Base-by-base conservation (phyloP, 352 stramenopile species). In the Pythium apleroticum region DNA sequence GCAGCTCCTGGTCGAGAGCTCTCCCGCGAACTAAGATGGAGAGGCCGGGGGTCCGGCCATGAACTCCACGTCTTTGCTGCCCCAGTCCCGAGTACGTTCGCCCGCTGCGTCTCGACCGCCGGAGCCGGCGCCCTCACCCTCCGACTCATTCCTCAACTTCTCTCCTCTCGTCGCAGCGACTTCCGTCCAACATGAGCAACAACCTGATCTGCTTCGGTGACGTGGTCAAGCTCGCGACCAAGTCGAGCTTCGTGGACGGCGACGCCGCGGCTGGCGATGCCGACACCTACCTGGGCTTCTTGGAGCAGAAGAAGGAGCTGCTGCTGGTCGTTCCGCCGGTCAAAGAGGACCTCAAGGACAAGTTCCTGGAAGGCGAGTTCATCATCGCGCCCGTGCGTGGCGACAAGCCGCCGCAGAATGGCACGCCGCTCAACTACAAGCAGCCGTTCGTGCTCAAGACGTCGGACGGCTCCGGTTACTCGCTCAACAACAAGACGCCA, bases 401-500 rank as follows among this genome's bases (percentile, higher is more conserved):
- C 17, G 81, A 90, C 22, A 90, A 91, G 65, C 67, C 71, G 27
- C 72, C 74, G 19, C 33, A 58, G 1, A 61, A 65, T 5, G 80
- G 80, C 55, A 88, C 80, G 20, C 71, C 74, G 24, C 64, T 91
- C 39, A 86, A 72, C 22, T 93, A 85, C 54, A 74, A 84, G 60
- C 83, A 89, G 50, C 71, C 79, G 19, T 91, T 93, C 53, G 77
- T 90, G 52, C 80, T 93, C 35, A 59, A 71, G 19, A 90, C 83
- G 22, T 89, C 74, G 28, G 72, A 88, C 54, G 78, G 73, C 41
- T 78, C 79, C 41, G 74, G 69, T 4, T 93, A 90, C 73, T 83
- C 85, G 53, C 72, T 93, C 25, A 91, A 90, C 72, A 91, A 90
- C 75, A 91, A 91, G 70, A 84, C 88, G 33, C 50, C 77, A 20